A percentile compares a stretch with the other conserved stretches of the same genome.
These are phyloP conservation scores for Galerina marginata DNA, from an alignment of 768 basidiomycete genomes.

Conservation along the genomic window DNA sequence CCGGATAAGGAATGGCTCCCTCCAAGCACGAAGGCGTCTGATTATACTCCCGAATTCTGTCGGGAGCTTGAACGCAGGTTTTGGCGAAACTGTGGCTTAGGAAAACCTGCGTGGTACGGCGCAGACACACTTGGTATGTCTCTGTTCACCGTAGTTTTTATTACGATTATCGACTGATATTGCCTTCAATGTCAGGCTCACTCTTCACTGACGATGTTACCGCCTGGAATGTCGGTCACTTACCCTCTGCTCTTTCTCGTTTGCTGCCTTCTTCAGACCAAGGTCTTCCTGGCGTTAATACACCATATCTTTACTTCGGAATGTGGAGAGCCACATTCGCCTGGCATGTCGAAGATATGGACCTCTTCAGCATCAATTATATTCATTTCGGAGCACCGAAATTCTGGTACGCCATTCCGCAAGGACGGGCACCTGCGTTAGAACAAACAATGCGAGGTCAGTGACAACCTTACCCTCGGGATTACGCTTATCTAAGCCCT, in stretches of 20 bases:
- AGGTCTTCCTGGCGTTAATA: conserved; percentile 92
- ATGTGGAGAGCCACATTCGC: conserved; percentile 99
- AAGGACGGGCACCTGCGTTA: conserved; percentile 79
- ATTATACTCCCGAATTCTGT: conserved; percentile 91
- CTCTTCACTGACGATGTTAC: conserved; percentile 78
- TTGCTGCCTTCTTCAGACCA: conserved; percentile 70
- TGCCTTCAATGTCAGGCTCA: conserved; percentile 48
- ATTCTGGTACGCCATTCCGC: conserved; percentile 96
- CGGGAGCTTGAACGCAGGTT: conserved; percentile 85
- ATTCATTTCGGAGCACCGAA: conserved; percentile 98
- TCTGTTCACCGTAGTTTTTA: conserved; percentile 11
- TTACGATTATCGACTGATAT: background rate
- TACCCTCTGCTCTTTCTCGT: conserved; percentile 86
- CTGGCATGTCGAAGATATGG: conserved; percentile 99
- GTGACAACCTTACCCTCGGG: conserved; percentile 14
- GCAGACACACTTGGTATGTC: conserved; percentile 88
- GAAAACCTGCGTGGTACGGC: conserved; percentile 96
- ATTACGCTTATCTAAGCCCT: background rate
- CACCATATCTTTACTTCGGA: conserved; percentile 97
- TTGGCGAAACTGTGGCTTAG: conserved; percentile 91
- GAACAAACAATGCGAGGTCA: conserved; percentile 89
- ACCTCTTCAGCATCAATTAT: conserved; percentile 98
- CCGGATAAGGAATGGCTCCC: conserved; percentile 84
- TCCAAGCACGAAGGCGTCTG: conserved; percentile 65
- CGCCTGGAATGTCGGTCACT: conserved; percentile 92